Percentiles rank a stretch among this genome's conserved stretches.
Conservation (phyloP, 306 rosid species). For the Arachis stenosperma region DNA sequence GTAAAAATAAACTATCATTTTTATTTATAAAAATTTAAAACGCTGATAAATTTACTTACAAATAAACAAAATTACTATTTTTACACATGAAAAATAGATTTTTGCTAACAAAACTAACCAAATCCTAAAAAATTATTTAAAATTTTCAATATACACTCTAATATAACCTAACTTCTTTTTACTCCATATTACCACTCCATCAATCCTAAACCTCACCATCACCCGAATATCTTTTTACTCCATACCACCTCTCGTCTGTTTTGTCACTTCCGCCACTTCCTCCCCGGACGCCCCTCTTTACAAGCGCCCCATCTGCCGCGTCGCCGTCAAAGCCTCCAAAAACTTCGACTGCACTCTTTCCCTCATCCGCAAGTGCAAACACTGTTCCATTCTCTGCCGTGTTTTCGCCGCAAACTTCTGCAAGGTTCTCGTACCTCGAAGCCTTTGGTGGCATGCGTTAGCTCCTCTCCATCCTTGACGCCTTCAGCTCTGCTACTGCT, state of each 20-base stretch:
- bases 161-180: too few species aligned
- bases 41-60: too few species aligned
- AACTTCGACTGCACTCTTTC: constrained; percentile 64
- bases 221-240: too few species aligned
- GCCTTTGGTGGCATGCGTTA: constrained; percentile 75
- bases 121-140: too few species aligned
- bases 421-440: constrained; percentile 47
- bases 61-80: too few species aligned
- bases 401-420: constrained; percentile 63
- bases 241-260: constrained; percentile 45
- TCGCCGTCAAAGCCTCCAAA: constrained; percentile 54
- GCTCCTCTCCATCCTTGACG: constrained; percentile 62
- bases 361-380: constrained; percentile 69
- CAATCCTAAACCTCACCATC: too few species aligned
- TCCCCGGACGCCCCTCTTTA: constrained; percentile 53
- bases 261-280: constrained; percentile 49
- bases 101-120: too few species aligned
- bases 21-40: too few species aligned
- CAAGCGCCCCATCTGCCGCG: constrained; percentile 69
- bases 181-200: too few species aligned
- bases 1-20: too few species aligned
- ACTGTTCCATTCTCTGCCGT: constrained; percentile 63
- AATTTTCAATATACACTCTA: too few species aligned
- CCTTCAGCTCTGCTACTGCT: not conserved
- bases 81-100: too few species aligned